Conservation (phyloP, 2,329 filamentous ascomycete species). For the Aspergillus intermedius region DNA sequence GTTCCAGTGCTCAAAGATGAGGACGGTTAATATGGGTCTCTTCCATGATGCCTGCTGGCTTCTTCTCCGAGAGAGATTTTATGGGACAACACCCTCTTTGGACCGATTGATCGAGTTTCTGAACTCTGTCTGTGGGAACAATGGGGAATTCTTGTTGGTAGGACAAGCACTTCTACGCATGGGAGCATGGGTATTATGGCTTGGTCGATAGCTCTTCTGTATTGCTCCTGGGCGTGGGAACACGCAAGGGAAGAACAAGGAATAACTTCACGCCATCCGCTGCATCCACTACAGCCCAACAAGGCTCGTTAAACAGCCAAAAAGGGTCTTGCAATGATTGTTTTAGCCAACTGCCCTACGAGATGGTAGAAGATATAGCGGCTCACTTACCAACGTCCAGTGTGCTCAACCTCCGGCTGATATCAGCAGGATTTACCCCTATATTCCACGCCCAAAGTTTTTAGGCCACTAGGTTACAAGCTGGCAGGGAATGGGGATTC, state of each 20-base stretch:
- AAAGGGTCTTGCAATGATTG: neutral
- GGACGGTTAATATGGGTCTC: slow-evolving; percentile 1
- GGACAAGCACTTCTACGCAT: neutral
- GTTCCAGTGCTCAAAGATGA: neutral
- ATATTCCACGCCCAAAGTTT: slow-evolving; percentile 5
- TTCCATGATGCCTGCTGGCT: slow-evolving; percentile 6
- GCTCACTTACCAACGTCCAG: slow-evolving; percentile 1
- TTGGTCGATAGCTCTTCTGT: neutral
- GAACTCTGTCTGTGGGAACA: neutral
- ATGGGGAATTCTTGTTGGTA: neutral
- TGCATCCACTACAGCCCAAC: neutral
- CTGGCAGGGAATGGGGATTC: slow-evolving; percentile 4
- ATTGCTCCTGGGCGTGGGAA: neutral
- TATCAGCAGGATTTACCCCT: slow-evolving; percentile 4
- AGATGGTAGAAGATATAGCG: slow-evolving; percentile 7
- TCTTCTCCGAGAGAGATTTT: neutral
- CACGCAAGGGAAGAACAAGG: neutral
- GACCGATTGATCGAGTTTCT: neutral
- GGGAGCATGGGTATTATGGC: neutral
- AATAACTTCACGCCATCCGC: neutral
- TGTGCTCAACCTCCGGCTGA: slow-evolving; percentile 1
- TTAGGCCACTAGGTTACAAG: slow-evolving; percentile 5
- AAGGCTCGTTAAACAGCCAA: neutral
- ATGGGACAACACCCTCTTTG: neutral
- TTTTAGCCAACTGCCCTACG: slow-evolving; percentile 5